Evolutionary conservation across 257 asterid species (phyloP), one percentile per base, ranked within the genome.

Genomic region (Oldenlandia corymbosa): DNA sequence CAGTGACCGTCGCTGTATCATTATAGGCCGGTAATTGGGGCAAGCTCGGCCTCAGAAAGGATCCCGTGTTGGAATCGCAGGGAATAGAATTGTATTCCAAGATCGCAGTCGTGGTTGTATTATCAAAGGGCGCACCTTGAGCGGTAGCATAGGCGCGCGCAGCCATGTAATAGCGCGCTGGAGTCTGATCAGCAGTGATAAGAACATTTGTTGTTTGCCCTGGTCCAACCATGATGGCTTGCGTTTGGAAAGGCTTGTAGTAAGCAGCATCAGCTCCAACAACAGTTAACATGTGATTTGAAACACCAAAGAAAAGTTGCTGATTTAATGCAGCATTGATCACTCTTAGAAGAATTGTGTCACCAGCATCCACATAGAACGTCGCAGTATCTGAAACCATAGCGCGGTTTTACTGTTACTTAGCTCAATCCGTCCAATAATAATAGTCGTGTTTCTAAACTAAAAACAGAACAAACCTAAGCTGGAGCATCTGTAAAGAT

Each of bases 291-390:
- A 51, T 53, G 78, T 85, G 94, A 82, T 79, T 74, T 55, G 94
- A 82, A 1, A 83, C 86, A 0, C 82, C 31, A 70, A 86, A 83
- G 58, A 86, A 81, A 62, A 86, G 83, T 24, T 83, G 85, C 52
- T 86, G 90, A 65, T 86, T 83, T 70, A 85, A 82, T 73, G 86
- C 90, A 58, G 88, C 85, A 62, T 86, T 86, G 86, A 86, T 83
- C 28, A 81, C 80, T 73, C 94, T 64, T 2, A 86, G 70, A 6
- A 83, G 81, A 45, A 86, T 73, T 0, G 62, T 77, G 60, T 86
- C 86, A 2, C 88, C 90, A 0, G 76, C 47, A 34, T 81, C 79
- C 62, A 85, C 88, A 3, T 64, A 64, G 43, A 77, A 69, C 56
- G 68, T 85, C 20, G 56, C 63, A 2, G 93, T 83, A 54, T 73